Base-by-base conservation (phyloP, 2,329 filamentous ascomycete species). In the Niveomyces coronatus region DNA sequence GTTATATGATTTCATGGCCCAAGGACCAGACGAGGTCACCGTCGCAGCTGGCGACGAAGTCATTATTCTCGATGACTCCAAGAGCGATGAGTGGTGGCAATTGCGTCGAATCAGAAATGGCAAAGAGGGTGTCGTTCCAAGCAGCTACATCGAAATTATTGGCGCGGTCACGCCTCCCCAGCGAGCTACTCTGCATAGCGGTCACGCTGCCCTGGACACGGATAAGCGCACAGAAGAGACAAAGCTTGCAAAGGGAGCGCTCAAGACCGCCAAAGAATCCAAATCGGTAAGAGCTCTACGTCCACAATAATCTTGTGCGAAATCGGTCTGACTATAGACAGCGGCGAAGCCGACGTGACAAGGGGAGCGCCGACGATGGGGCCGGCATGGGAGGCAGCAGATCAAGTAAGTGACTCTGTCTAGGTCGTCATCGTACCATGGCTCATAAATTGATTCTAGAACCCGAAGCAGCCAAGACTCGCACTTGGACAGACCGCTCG, bases 61-160 rank as follows among this genome's bases (percentile, higher is more conserved):
- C 28, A 66, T 94, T 30, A 68, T 98, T 38, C 59, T 96, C 40
- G 89, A 98, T 54, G 87, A 95, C 53, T 76, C 70, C 23, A 91
- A 88, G 62, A 95, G 88, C 45, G 87, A 95, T 42, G 91, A 98
- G 56, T 98, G 91, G 91, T 96, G 91, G 89, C 87, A 91, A 67
- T 86, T 98, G 24, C 77, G 84, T 43, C 77, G 88, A 24, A 54
- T 95, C 45, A 93, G 87, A 64, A 96, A 87, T 55, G 86, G 86
- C 49, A 91, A 87, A 55, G 86, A 95, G 63, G 91, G 91, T 27
- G 91, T 98, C 18, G 88, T 98, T 8, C 91, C 91, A 11, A 91
- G 87, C 66, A 94, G 86, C 61, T 98, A 96, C 53, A 81, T 98
- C 49, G 89, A 98, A 58, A 68, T 94, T 37, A 88, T 78, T 16